Conservation (phyloP, 352 stramenopile species). For the Globisporangium viniferum region DNA sequence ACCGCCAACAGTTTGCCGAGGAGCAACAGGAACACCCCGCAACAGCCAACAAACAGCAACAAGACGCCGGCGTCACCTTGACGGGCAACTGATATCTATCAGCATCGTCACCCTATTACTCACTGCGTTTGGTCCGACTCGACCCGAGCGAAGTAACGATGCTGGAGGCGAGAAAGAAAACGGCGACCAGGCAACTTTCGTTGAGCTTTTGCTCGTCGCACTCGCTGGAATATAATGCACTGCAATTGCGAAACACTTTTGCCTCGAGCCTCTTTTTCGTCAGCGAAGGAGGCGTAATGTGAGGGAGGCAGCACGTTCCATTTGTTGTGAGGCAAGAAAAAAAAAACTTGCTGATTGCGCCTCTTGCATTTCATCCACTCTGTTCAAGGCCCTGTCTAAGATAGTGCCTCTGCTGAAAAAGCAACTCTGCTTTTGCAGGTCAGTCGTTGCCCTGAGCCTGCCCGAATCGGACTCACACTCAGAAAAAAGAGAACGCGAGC, state of each 20-base stretch:
- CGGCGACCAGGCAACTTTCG: not conserved
- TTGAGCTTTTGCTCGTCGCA: not conserved
- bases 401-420: not conserved
- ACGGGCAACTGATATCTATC: slow-evolving; percentile 11
- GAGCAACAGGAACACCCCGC: not conserved
- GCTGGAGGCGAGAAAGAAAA: slow-evolving; percentile 12
- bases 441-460: too few relatives aligned
- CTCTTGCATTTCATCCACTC: not conserved
- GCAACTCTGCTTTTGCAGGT: not conserved
- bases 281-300: not conserved
- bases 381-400: not conserved
- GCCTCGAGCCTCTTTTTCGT: not conserved
- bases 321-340: not conserved
- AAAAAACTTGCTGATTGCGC: not conserved
- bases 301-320: not conserved
- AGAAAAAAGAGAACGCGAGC: not conserved
- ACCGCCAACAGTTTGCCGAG: not conserved
- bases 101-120: slow-evolving; percentile 10
- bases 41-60: not conserved
- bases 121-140: slow-evolving; percentile 10
- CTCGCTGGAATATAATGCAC: not conserved
- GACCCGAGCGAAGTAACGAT: slow-evolving; percentile 6
- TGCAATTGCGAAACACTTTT: not conserved
- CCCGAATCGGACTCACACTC: not conserved
- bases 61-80: not conserved